Evolutionary conservation across 2,329 filamentous ascomycete genomes (phyloP).

Genomic region (Sclerotinia spermophila): DNA sequence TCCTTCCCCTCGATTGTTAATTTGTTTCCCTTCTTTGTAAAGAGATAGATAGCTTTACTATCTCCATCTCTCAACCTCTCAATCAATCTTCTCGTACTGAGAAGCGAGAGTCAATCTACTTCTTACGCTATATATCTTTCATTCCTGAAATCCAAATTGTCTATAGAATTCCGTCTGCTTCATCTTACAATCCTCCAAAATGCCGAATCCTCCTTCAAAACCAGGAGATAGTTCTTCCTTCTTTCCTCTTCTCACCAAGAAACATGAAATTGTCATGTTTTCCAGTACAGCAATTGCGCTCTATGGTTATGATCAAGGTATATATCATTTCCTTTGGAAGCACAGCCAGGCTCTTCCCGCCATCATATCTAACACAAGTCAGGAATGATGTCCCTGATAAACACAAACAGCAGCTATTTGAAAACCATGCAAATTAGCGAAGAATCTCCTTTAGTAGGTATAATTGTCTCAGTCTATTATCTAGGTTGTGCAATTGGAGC

Average conservation of each 20-base stretch:
- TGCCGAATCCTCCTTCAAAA: slow-evolving; percentile 36
- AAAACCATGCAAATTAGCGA: slow-evolving; percentile 51
- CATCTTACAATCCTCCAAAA: slow-evolving; percentile 21
- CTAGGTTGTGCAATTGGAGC: slow-evolving; percentile 57
- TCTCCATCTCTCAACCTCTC: not conserved
- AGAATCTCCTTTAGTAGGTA: slow-evolving; percentile 18
- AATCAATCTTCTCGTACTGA: not conserved
- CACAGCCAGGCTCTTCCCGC: not conserved
- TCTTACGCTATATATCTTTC: not conserved
- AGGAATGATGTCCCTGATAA: slow-evolving; percentile 70
- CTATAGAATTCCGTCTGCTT: not conserved
- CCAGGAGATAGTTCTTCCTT: slow-evolving; percentile 26
- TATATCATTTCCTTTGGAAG: not conserved
- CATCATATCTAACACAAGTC: not conserved
- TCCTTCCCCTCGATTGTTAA: not conserved
- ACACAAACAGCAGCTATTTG: slow-evolving; percentile 53
- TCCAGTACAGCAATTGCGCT: slow-evolving; percentile 47
- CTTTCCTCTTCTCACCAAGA: slow-evolving; percentile 36
- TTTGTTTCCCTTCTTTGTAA: not conserved
- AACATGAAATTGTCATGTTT: slow-evolving; percentile 40
- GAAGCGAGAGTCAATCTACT: not conserved
- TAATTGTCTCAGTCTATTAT: slow-evolving; percentile 58
- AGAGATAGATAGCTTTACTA: not conserved
- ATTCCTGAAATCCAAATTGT: not conserved
- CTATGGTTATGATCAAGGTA: slow-evolving; percentile 83